Evolutionary conservation across 495 filamentous ascomycete genomes (phyloP).

Genomic region (Penicillium coffeae): DNA sequence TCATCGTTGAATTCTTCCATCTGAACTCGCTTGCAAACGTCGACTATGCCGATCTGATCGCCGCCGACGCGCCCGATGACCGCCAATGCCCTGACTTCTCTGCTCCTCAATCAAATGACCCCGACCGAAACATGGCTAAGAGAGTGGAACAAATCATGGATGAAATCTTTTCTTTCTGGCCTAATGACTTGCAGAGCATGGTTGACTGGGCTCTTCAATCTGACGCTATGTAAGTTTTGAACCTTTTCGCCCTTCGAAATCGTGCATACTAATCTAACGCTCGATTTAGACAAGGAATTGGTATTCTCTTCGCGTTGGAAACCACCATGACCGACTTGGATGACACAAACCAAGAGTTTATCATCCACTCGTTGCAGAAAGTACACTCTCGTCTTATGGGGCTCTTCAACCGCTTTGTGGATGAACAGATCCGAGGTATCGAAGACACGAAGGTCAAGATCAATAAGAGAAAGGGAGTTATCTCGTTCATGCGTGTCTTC

Average conservation of each 20-base stretch:
- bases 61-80: conserved; percentile 58
- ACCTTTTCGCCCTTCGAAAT: not conserved
- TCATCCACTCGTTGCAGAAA: conserved; percentile 73
- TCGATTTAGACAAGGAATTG: conserved; percentile 71
- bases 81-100: conserved; percentile 66
- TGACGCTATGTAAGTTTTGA: conserved; percentile 70
- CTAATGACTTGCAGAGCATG: conserved; percentile 71
- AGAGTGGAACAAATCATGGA: conserved; percentile 81
- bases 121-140: conserved; percentile 76
- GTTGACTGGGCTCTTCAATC: conserved; percentile 77
- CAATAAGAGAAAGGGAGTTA: conserved; percentile 96
- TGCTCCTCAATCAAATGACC: conserved; percentile 70
- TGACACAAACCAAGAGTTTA: conserved; percentile 89
- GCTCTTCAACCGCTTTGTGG: conserved; percentile 83
- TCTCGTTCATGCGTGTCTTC: conserved; percentile 89
- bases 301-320: conserved; percentile 77
- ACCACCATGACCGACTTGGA: conserved; percentile 69
- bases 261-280: conserved; percentile 9
- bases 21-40: conserved; percentile 68
- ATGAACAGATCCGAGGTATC: conserved; percentile 90
- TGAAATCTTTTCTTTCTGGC: conserved; percentile 75
- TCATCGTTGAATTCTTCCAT: conserved; percentile 90
- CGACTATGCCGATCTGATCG: conserved; percentile 79
- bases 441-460: conserved; percentile 99
- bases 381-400: conserved; percentile 69